Percentiles rank a stretch among this genome's conserved stretches.
Evolutionary conservation across 2,329 filamentous ascomycete genomes (phyloP).

Genomic region (Salinomyces thailandicus): DNA sequence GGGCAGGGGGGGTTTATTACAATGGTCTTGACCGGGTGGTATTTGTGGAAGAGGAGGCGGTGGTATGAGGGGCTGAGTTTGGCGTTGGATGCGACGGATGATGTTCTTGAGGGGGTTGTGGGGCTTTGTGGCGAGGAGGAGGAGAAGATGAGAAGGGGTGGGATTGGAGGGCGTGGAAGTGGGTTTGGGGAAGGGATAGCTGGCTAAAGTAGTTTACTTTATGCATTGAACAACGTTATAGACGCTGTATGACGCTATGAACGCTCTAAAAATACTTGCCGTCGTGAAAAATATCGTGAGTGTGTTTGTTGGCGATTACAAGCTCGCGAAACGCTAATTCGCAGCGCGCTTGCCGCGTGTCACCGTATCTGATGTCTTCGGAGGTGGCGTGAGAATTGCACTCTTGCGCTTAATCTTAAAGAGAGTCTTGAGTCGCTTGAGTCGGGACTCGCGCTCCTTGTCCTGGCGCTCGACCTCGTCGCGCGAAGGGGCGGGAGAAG

Average conservation of each 20-base stretch:
- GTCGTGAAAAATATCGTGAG: too few relatives aligned
- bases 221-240: too few relatives aligned
- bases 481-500: conserved; percentile 10
- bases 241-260: too few relatives aligned
- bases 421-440: conserved; percentile 26
- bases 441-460: conserved; percentile 24
- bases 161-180: not conserved
- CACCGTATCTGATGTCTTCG: not conserved
- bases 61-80: conserved; percentile 31
- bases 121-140: conserved; percentile 1
- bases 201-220: not conserved
- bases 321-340: too few relatives aligned
- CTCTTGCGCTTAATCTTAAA: conserved; percentile 23
- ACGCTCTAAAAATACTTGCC: too few relatives aligned
- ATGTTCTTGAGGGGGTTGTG: conserved; percentile 16
- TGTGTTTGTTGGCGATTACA: too few relatives aligned
- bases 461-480: conserved; percentile 24
- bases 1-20: too few relatives aligned
- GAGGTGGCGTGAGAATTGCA: not conserved
- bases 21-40: conserved; percentile 40
- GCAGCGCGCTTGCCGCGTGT: not conserved
- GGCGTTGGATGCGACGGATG: conserved; percentile 16
- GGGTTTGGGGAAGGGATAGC: not conserved
- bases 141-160: conserved; percentile 1
- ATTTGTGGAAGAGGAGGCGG: conserved; percentile 27